phyloP scores from a whole-genome alignment of 1,284 basidiomycete species.

The Ganoderma leucocontextum region DNA sequence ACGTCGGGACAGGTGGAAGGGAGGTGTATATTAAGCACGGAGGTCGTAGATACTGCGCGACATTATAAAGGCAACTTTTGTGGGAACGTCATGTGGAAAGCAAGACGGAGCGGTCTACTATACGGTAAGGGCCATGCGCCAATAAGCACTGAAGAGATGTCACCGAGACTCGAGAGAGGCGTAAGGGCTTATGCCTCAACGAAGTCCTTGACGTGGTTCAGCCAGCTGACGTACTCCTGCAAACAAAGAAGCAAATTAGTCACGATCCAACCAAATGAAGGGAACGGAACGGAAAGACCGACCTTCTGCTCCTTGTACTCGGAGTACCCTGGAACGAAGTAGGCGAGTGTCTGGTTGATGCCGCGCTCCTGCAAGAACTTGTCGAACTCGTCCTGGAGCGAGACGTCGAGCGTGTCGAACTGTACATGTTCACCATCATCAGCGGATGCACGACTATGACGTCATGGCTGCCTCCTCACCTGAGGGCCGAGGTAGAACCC shows the following conservation, averaged over 20 bases:
- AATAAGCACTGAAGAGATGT: background rate
- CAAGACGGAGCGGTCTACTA: conserved; percentile 11
- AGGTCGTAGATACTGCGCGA: conserved; percentile 15
- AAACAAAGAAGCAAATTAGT: conserved; percentile 16
- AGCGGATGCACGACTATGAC: conserved; percentile 13
- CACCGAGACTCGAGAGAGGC: background rate
- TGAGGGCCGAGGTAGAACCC: conserved; percentile 93
- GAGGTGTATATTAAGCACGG: conserved; percentile 28
- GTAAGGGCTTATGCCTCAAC: conserved; percentile 57
- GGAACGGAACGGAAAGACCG: conserved; percentile 31
- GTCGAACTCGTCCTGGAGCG: conserved; percentile 89
- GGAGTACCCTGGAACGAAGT: conserved; percentile 86
- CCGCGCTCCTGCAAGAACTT: conserved; percentile 88
- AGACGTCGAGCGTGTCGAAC: conserved; percentile 92
- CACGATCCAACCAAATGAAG: conserved; percentile 12
- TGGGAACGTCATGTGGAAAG: conserved; percentile 2
- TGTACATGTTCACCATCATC: conserved; percentile 36
- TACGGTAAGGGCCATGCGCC: conserved; percentile 4
- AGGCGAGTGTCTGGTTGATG: conserved; percentile 81
- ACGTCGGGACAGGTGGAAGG: conserved; percentile 1
- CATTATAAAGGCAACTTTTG: conserved; percentile 28
- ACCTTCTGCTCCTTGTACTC: conserved; percentile 93
- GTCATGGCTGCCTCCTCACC: conserved; percentile 50
- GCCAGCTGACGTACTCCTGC: conserved; percentile 93
- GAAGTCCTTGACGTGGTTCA: conserved; percentile 86